Evolutionary conservation across 2,329 filamentous ascomycete species (phyloP), one percentile per base, ranked within the genome.

Genomic region (Ascocoryne sarcoides): DNA sequence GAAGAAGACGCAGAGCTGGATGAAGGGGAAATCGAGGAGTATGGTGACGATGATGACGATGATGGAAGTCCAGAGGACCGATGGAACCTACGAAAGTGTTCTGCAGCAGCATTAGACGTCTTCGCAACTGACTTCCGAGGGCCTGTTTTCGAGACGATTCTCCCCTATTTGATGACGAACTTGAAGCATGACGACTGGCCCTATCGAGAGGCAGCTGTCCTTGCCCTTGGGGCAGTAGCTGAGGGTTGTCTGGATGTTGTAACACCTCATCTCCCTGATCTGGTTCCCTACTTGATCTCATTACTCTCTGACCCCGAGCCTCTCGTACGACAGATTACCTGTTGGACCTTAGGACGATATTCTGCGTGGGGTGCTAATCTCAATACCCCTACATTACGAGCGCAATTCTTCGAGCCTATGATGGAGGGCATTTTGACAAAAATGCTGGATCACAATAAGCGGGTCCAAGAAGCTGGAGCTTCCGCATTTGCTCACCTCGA

Each of bases 391-490:
- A 65, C 68, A 14, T 75, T 88, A 48, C 82, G 82, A 56, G 74
- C 81, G 37, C 75, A 78, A 42, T 95, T 78, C 62, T 98, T 98
- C 55, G 83, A 92, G 55, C 90, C 90, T 1, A 84, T 96, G 74
- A 95, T 98, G 88, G 90, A 95, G 48, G 92, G 90, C 4, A 89
- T 98, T 36, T 68, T 98, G 42, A 80, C 79, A 45, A 85, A 89
- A 58, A 98, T 98, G 92, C 71, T 98, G 34, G 92, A 98, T 64
- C 81, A 77, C 60, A 96, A 96, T 71, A 98, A 98, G 69, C 88
- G 90, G 61, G 92, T 98, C 1, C 92, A 98, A 60, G 90, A 96
- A 63, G 90, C 92, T 12, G 92, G 84, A 18, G 90, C 90, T 1
- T 96, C 90, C 3, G 90, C 90, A 7, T 96, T 98, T 65, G 90